These are phyloP conservation scores for Pachyrhizus erosus DNA, from an alignment of 306 rosid genomes.

Conservation along the genomic window DNA sequence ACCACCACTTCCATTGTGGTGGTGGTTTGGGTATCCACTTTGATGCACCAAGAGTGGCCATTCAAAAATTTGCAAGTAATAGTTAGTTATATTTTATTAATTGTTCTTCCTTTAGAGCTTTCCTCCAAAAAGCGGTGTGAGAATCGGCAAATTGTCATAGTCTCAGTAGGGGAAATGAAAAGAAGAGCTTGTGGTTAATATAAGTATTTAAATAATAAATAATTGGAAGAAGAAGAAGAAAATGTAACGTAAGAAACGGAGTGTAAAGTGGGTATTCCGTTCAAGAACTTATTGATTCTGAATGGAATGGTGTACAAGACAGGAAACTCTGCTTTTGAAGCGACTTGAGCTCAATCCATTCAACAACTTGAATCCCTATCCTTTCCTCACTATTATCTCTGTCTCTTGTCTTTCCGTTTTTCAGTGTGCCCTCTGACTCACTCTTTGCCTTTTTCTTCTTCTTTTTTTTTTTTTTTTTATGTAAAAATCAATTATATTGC, in stretches of 20 bases:
- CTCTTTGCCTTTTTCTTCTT: conserved; percentile 31
- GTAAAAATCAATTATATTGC: neutral
- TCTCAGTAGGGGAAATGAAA: too few species aligned
- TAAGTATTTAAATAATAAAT: neutral
- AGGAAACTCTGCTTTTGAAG: conserved; percentile 45
- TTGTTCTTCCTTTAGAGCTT: neutral
- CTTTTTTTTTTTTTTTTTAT: too few species aligned
- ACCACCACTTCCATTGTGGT: conserved; percentile 48
- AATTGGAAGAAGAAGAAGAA: neutral
- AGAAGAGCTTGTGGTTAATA: too few species aligned
- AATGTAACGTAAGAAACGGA: conserved; percentile 17
- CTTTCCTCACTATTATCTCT: conserved; percentile 15
- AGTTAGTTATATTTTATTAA: too few species aligned
- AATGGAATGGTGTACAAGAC: neutral
- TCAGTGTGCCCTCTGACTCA: conserved; percentile 54
- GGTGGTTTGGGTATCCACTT: conserved; percentile 53
- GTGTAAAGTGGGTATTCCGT: conserved; percentile 40
- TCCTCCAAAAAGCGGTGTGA: neutral
- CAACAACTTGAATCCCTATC: conserved; percentile 37
- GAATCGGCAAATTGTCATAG: conserved; percentile 16
- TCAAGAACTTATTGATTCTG: conserved; percentile 33
- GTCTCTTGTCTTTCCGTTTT: conserved; percentile 24
- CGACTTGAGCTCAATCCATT: conserved; percentile 11
- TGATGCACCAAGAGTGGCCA: conserved; percentile 31
- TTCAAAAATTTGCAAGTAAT: conserved; percentile 9